Evolutionary conservation across 345 rosid species (phyloP), one percentile per base, ranked within the genome.

Genomic region (Balakata baccata): DNA sequence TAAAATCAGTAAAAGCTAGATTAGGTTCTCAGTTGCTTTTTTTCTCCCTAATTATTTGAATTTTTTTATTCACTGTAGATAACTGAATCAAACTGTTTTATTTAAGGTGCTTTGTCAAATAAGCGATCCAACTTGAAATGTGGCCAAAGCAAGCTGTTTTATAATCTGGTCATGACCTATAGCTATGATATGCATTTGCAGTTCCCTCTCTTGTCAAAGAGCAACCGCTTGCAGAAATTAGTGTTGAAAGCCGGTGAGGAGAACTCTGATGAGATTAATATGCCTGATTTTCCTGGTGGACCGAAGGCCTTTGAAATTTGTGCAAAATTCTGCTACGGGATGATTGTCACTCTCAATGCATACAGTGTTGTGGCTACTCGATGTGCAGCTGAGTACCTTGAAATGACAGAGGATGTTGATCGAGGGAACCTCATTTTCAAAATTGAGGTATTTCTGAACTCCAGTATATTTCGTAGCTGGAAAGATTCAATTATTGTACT

Each of bases 281-380:
- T 90, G 45, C 73, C 54, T 58, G 93, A 88, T 82, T 86, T 94
- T 64, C 97, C 98, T 4, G 98, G 98, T 63, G 97, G 98, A 39
- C 82, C 89, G 13, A 86, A 88, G 80, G 90, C 98, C 56, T 94
- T 94, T 70, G 98, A 94, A 81, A 89, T 90, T 64, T 94, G 98
- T 84, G 95, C 97, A 1, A 94, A 94, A 79, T 94, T 92, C 82
- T 94, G 98, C 86, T 94, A 94, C 70, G 97, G 94, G 49, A 90
- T 94, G 91, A 89, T 82, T 0, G 97, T 94, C 29, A 92, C 91
- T 1, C 92, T 94, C 49, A 94, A 88, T 81, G 93, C 97, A 51
- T 89, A 86, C 83, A 89, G 90, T 77, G 93, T 94, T 70, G 92
- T 88, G 7, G 91, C 95, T 66, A 88, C 88, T 64, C 88, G 97